Conservation (phyloP, 768 basidiomycete genomes). For the Podaxis sp. region DNA sequence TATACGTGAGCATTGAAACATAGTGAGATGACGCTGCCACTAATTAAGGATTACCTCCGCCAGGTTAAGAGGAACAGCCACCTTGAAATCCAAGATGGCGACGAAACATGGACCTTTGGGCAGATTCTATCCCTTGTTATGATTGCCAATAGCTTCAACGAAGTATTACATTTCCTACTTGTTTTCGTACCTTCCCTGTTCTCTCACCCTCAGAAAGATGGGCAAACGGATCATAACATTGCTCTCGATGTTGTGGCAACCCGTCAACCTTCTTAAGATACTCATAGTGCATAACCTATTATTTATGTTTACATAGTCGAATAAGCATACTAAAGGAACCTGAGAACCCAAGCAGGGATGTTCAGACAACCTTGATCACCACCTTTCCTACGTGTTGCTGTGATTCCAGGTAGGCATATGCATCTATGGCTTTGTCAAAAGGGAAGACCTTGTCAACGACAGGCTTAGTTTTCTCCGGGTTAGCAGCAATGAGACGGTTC, state of each 20-base stretch:
- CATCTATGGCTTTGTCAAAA: constrained; percentile 46
- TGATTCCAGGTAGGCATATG: constrained; percentile 45
- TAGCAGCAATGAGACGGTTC: constrained; percentile 39
- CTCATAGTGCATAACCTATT: too few species aligned
- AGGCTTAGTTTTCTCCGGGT: constrained; percentile 37
- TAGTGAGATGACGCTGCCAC: background rate
- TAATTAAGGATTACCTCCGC: background rate
- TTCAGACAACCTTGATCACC: constrained; percentile 37
- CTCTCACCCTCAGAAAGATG: background rate
- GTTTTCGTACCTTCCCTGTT: background rate
- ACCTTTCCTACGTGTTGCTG: constrained; percentile 60
- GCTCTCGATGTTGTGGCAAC: background rate
- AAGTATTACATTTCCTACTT: constrained; percentile 11
- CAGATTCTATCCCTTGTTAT: constrained; percentile 12
- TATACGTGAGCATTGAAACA: constrained; percentile 12
- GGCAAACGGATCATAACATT: background rate
- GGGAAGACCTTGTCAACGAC: constrained; percentile 53
- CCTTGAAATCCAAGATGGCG: background rate
- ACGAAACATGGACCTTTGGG: constrained; percentile 11
- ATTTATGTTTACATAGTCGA: too few species aligned
- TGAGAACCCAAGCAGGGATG: background rate
- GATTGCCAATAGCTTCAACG: constrained; percentile 11
- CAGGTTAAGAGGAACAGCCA: constrained; percentile 7
- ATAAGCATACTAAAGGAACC: too few species aligned
- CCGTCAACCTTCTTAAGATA: background rate